Conservation (phyloP, 78 protist genomes). For the Cavenderia fasciculata region DNA sequence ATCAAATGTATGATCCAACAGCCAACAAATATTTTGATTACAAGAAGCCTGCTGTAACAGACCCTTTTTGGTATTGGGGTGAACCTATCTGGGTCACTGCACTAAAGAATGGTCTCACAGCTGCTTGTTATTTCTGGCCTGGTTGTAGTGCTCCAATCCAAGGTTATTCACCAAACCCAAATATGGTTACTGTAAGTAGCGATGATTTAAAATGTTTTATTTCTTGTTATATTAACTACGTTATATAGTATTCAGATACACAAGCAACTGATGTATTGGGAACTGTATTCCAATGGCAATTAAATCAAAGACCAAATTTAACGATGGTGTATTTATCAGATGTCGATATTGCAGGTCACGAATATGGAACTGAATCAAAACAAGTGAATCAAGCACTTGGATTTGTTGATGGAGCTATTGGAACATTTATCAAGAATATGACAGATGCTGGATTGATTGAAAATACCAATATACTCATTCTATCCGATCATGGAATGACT, state of each 20-base stretch:
- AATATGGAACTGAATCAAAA: not conserved
- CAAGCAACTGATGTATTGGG: not conserved
- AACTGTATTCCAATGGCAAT: not conserved
- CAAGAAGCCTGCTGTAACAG: not conserved
- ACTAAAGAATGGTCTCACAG: not conserved
- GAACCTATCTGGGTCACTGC: constrained; percentile 63
- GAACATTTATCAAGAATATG: not conserved
- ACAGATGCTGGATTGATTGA: not conserved
- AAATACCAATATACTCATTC: constrained; percentile 12
- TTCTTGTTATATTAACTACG: not conserved
- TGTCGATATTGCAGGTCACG: constrained; percentile 24
- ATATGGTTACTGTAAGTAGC: too few species aligned
- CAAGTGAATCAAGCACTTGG: not conserved
- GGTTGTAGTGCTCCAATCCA: constrained; percentile 7
- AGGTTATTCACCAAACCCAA: not conserved
- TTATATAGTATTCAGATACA: too few species aligned
- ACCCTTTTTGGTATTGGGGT: constrained; percentile 29
- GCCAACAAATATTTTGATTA: not conserved
- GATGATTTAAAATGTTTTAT: too few species aligned
- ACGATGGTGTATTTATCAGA: constrained; percentile 29
- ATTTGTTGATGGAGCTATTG: not conserved
- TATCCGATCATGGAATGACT: constrained; percentile 55
- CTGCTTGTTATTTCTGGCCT: constrained; percentile 39
- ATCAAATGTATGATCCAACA: constrained; percentile 11
- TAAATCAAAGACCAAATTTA: constrained; percentile 2